A percentile compares a stretch with the other conserved stretches of the same genome.
These are phyloP conservation scores for Penicillium decumbens DNA, from an alignment of 2,329 filamentous ascomycete species.

Conservation along the genomic window DNA sequence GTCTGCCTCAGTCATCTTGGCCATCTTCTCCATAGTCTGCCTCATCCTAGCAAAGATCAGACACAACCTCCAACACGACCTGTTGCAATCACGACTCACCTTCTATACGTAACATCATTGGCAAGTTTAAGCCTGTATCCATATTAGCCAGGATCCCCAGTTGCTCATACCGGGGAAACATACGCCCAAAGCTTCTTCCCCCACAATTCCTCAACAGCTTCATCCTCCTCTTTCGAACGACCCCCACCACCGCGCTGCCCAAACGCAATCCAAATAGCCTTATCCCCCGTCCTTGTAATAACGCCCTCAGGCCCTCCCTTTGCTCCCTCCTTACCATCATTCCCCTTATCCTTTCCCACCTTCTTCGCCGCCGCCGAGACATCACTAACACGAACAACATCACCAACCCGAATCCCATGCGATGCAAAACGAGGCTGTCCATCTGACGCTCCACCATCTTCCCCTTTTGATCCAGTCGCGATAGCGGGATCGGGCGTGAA, in stretches of 20 bases:
- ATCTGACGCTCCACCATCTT: constrained; percentile 39
- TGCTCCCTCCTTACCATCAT: constrained; percentile 28
- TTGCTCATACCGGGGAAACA: constrained; percentile 28
- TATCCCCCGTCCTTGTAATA: constrained; percentile 44
- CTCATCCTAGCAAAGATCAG: constrained; percentile 48
- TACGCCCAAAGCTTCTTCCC: constrained; percentile 60
- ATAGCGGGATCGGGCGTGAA: constrained; percentile 68
- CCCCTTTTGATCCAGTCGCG: constrained; percentile 31
- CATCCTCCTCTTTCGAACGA: constrained; percentile 39
- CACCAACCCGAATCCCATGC: constrained; percentile 47
- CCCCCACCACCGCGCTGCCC: constrained; percentile 36
- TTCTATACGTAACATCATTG: constrained; percentile 62
- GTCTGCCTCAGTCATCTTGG: constrained; percentile 53
- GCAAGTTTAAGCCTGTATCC: constrained; percentile 57
- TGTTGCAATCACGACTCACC: constrained; percentile 46
- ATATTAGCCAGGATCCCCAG: constrained; percentile 5
- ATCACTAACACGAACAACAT: constrained; percentile 46
- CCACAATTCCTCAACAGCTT: constrained; percentile 48
- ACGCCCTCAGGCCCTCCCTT: constrained; percentile 43
- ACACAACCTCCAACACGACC: not conserved
- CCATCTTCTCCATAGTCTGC: constrained; percentile 58
- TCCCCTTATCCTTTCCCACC: constrained; percentile 31
- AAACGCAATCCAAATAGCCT: constrained; percentile 44
- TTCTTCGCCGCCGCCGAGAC: constrained; percentile 26
- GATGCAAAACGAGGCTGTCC: constrained; percentile 40